Evolutionary conservation across 2,329 filamentous ascomycete genomes (phyloP), one percentile per base, ranked within the genome.

Genomic region (Cytospora piceae): DNA sequence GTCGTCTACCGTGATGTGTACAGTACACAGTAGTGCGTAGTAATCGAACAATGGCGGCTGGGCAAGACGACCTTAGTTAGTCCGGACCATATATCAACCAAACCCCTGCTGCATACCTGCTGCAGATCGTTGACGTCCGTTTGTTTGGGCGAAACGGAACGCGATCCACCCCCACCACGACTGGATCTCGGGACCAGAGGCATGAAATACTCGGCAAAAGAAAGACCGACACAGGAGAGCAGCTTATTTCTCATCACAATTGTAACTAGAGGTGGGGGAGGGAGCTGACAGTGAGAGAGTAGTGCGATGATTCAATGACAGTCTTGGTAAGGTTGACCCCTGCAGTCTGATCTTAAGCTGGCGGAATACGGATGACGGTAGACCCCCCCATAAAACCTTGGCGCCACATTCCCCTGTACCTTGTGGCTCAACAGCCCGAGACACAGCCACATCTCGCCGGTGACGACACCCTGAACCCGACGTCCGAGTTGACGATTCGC

Each of bases 181-280:
- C 57, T 53, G 61, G 53, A 51, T 57, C 56, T 63, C 61, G 61
- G 61, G 57, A 51, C 51, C 29, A 20, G 56, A 24, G 29, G 60
- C 60, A 62, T 49, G 20, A 51, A 51, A 39, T 4, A 49, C 24
- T 20, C 60, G 52, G 56, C 56, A 32, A 31, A 57, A 46, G 37
- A 31, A 27, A 17, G 12, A n/a, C 2, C 31, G 42, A 31, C 53
- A 29, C 37, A 63, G n/a, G 53, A 42, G 39, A 42, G 17, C 20
- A 20, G 17, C 39, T 22, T 49, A 5, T 49, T 22, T 3, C 22
- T 49, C 20, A 8, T 22, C n/a, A 22, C 42, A 22, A n/a, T 46
- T n/a, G 20, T 46, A n/a, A n/a, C 1, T 5, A 6, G n/a, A 4
- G 12, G 5, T n/a, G 6, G 39, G 6, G n/a, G n/a, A 5, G n/a